phyloP scores from a whole-genome alignment of 495 filamentous ascomycete genomes.

The Margaritispora aquatica region DNA sequence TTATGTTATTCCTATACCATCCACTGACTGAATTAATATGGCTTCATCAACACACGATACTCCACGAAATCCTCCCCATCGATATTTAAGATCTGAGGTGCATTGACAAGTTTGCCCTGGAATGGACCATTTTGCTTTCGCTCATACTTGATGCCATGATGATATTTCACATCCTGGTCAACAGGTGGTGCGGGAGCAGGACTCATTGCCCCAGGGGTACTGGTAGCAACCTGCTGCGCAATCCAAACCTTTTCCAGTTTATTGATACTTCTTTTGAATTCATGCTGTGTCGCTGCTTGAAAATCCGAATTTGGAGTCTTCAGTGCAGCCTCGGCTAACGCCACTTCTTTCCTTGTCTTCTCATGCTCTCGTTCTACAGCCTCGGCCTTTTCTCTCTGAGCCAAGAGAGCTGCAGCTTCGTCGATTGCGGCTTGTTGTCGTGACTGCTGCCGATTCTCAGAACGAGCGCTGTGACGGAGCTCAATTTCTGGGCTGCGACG shows the following conservation, averaged over 20 bases:
- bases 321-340: conserved; percentile 14
- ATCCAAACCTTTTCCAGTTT: conserved; percentile 23
- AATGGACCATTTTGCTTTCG: conserved; percentile 45
- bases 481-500: conserved; percentile 14
- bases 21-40: no score
- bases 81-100: conserved; percentile 44
- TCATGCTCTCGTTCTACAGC: conserved; percentile 16
- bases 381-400: conserved; percentile 18
- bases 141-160: conserved; percentile 47
- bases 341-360: conserved; percentile 22
- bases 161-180: conserved; percentile 41
- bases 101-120: conserved; percentile 43
- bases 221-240: conserved; percentile 18
- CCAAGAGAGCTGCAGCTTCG: conserved; percentile 2
- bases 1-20: no score
- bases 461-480: conserved; percentile 19
- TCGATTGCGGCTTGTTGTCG: conserved; percentile 17
- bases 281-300: conserved; percentile 15
- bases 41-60: conserved; percentile 49
- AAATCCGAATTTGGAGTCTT: conserved; percentile 10
- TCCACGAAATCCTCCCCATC: conserved; percentile 54
- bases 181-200: neutral
- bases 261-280: conserved; percentile 22
- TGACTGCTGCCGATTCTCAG: conserved; percentile 9
- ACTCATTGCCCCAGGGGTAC: neutral